Base-by-base conservation (phyloP, 2,329 filamentous ascomycete species). In the Aureobasidium subglaciale region DNA sequence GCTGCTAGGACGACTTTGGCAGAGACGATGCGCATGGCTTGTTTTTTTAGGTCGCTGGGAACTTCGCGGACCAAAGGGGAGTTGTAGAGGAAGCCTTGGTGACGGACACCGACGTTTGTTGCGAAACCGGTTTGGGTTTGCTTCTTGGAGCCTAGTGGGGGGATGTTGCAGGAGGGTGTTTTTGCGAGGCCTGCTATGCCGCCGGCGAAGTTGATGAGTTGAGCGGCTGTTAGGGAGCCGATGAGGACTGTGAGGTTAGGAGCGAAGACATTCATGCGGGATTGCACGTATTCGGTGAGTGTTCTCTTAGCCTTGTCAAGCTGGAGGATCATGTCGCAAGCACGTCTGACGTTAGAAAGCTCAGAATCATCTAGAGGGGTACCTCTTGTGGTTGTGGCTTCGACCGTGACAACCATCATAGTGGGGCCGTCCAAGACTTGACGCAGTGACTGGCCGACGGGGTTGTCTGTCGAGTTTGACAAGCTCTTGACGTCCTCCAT, bases 1-100 rank as follows among this genome's bases (percentile, higher is more conserved):
- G 92, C 90, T 15, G 92, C 92, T n/a, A 99, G 82, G 8, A 95
- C 87, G 49, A 96, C 83, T 72, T 99, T 99, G 25, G 88, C 90
- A 1, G 91, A 86, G 6, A 97, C 89, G 57, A 96, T 96, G 49
- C 93, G 87, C 83, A 97, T 91, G 7, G 90, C 93, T 73, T 97
- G 91, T 62, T 86, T 88, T 69, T 93, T 95, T 15, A 96, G 76
- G 63, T 97, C 92, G 60, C 80, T 86, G 1, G 90, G 88, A 27
- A 97, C 88, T 16, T 84, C 83, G 54, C 87, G 84, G 60, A 99
- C 90, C 59, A 99, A 87, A 1, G 90, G 88, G 7, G 92, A 95
- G 66, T 96, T 83, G 73, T 90, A 99, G 20, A 99, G 81, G 65
- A 90, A 97, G 1, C 93, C 93, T 72, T 97, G 91, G 63, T 96